Evolutionary conservation across 805 yeast genomes (phyloP), one percentile per base, ranked within the genome.

Genomic region (Schwanniomyces yamadae): DNA sequence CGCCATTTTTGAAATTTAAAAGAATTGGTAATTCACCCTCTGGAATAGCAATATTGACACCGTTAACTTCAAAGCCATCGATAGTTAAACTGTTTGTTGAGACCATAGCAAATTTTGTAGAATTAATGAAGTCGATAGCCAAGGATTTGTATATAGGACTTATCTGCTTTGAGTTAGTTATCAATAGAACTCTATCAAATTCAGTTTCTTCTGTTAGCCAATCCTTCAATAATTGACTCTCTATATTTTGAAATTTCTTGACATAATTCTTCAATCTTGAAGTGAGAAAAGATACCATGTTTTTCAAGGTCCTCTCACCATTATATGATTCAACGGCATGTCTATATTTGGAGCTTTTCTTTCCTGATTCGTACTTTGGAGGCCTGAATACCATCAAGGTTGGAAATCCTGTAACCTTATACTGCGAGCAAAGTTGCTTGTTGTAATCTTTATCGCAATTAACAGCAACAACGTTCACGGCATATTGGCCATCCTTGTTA

Each of bases 361-460:
- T 48, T 33, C 39, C 47, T 35, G 45, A 28, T 12, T 51, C 55
- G 33, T 56, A 63, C 52, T 85, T 86, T 14, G 93, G 89, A 1
- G 97, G 95, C 50, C 91, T 74, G 62, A 84, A 90, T 4, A 83
- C 82, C 64, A 81, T 61, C 20, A 93, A 57, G 0, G 97, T 86
- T 6, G 99, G 99, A 59, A 75, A 91, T 0, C 96, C 95, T 46
- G 77, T 69, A 20, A 93, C 64, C 36, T 73, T 69, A 57, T 82
- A 72, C 37, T 72, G 61, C 15, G 78, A 62, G 64, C 99, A 93
- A 4, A 93, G 55, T 22, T 66, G 72, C 59, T 82, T 78, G 55
- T 89, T 89, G 37, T 54, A 55, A 4, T 71, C 75, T 33, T 75
- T 72, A 52, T 89, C 95, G 63, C 99, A 93, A 58, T 91, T 83